Percentiles rank a stretch among this genome's conserved stretches.
Conservation (phyloP, 2,329 filamentous ascomycete species). For the Pseudogymnoascus sp. region DNA sequence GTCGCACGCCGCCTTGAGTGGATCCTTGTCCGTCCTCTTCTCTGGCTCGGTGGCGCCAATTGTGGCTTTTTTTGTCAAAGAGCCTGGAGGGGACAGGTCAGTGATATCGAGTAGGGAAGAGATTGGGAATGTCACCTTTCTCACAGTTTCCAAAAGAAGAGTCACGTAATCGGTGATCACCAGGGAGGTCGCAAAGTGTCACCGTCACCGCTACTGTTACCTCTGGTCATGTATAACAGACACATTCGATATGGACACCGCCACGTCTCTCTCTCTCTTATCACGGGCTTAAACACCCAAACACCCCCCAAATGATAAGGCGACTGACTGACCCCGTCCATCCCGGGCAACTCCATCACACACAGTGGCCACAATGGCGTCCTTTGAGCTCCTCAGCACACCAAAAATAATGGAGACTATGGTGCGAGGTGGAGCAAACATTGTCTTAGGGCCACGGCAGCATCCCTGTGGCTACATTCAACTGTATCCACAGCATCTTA, state of each 20-base stretch:
- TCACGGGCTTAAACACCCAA: background rate
- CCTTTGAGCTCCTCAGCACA: background rate
- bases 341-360: background rate
- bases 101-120: background rate
- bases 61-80: slow-evolving; percentile 4
- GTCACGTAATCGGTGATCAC: slow-evolving; percentile 4
- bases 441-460: slow-evolving; percentile 6
- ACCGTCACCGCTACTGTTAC: slow-evolving; percentile 9
- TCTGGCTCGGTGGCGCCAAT: background rate
- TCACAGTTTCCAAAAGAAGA: background rate
- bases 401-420: background rate
- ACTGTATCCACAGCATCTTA: background rate
- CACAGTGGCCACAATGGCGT: background rate
- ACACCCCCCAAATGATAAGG: background rate
- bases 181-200: slow-evolving; percentile 1
- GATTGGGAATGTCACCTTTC: slow-evolving; percentile 3
- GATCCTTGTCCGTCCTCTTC: background rate
- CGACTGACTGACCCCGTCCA: background rate
- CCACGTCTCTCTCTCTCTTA: slow-evolving; percentile 1
- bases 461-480: slow-evolving; percentile 3
- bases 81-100: background rate
- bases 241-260: slow-evolving; percentile 2
- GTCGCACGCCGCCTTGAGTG: background rate
- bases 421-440: slow-evolving; percentile 2
- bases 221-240: slow-evolving; percentile 2